Percentiles rank a stretch among this genome's conserved stretches.
Conservation (phyloP, 257 asterid genomes). For the Nicotiana tabacum region DNA sequence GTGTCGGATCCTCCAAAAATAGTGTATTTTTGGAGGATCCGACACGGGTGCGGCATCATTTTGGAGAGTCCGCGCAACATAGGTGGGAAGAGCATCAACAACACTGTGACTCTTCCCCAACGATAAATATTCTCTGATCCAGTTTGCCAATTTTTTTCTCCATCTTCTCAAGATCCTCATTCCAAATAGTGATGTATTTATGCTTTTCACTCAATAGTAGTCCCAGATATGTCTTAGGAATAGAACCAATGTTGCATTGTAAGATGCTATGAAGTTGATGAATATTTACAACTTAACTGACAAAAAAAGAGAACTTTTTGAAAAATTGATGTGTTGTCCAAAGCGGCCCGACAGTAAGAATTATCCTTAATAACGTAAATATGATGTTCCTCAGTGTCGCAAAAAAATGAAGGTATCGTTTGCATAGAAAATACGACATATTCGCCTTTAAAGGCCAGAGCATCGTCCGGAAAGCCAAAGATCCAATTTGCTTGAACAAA, state of each 20-base stretch:
- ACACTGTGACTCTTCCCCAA: neutral
- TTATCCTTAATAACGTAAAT: neutral
- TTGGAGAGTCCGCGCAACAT: too few species aligned
- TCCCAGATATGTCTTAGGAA: neutral
- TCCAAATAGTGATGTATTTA: neutral
- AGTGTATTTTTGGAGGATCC: too few species aligned
- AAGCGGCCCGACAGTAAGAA: neutral
- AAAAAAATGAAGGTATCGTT: neutral
- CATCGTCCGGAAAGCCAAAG: neutral
- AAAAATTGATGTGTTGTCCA: neutral
- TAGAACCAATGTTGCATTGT: neutral
- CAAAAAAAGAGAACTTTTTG: neutral
- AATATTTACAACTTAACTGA: neutral
- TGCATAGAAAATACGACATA: neutral
- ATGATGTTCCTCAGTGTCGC: neutral
- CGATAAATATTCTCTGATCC: neutral
- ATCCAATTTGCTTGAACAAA: neutral
- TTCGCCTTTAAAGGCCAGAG: neutral
- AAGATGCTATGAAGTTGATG: neutral
- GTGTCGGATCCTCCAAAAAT: too few species aligned
- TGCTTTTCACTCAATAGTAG: neutral
- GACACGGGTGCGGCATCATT: too few species aligned
- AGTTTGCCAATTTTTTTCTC: neutral
- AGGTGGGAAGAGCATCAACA: neutral
- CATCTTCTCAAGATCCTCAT: neutral